These are phyloP conservation scores for Talaromyces rugulosus DNA, from an alignment of 2,329 filamentous ascomycete genomes.

Conservation along the genomic window DNA sequence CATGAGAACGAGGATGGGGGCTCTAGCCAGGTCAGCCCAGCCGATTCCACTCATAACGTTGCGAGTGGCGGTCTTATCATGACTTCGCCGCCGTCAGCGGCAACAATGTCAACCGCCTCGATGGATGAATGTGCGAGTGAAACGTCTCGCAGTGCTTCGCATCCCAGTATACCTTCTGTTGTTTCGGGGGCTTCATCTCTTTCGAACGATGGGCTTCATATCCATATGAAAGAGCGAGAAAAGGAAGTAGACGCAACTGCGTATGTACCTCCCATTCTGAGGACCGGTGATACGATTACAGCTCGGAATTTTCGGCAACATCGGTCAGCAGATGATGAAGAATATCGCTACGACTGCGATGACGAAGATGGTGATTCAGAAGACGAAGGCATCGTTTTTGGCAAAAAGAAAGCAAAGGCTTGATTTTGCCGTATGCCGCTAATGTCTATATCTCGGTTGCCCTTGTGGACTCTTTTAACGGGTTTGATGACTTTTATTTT, in stretches of 20 bases:
- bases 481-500: background rate
- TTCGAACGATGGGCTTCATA: slow-evolving; percentile 33
- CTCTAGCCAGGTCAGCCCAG: slow-evolving; percentile 3
- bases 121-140: slow-evolving; percentile 40
- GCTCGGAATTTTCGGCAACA: slow-evolving; percentile 20
- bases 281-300: slow-evolving; percentile 41
- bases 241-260: slow-evolving; percentile 23
- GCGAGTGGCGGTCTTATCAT: slow-evolving; percentile 22
- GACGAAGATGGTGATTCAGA: slow-evolving; percentile 41
- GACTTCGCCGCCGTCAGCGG: slow-evolving; percentile 39
- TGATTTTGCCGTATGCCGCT: background rate
- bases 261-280: slow-evolving; percentile 35
- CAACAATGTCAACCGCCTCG: slow-evolving; percentile 45
- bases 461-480: background rate
- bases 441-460: background rate
- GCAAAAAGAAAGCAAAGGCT: slow-evolving; percentile 19
- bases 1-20: background rate
- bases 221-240: slow-evolving; percentile 21
- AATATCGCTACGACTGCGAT: slow-evolving; percentile 37
- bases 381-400: slow-evolving; percentile 40
- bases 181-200: slow-evolving; percentile 44
- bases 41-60: slow-evolving; percentile 8
- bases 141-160: slow-evolving; percentile 45
- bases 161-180: slow-evolving; percentile 45
- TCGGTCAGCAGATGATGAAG: slow-evolving; percentile 30